Evolutionary conservation across 2,329 filamentous ascomycete species (phyloP), one percentile per base, ranked within the genome.

Genomic region (Elsinoe arachidis): DNA sequence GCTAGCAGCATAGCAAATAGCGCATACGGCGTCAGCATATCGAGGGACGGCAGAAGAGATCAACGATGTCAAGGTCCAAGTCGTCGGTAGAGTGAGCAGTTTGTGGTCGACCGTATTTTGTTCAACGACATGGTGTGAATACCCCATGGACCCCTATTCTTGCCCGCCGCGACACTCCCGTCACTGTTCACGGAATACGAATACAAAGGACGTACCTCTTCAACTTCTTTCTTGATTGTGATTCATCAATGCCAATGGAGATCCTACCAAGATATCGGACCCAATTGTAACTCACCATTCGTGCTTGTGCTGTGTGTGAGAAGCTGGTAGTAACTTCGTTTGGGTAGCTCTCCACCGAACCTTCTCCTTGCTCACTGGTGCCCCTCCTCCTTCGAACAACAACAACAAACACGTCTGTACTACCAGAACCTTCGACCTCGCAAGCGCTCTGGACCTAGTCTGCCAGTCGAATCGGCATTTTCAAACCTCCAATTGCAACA

Each of bases 1-100:
- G 46, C 49, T 39, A 39, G 49, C 35, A 39, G 35, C 35, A 53
- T 53, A 39, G 49, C 49, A 53, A 23, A 26, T 39, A 39, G 34
- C 49, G 34, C 34, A 34, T 37, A 19, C 30, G 49, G 49, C 49
- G 33, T 39, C 34, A 53, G 49, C 49, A 39, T 39, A 37, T 38
- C 9, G 19, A 39, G 14, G 26, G 2, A 38, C 39, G 49, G 21
- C 26, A n/a, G 10, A 17, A 53, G n/a, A 6, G 17, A 53, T 14
- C 3, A 39, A 15, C 2, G 49, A 11, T 3, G 26, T 3, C 11
- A 33, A 6, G 9, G 33, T 26, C 7, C 2, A 5, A 21, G 21
- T 46, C n/a, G 11, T 23, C n/a, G 2, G 41, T 46, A 14, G 41
- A 46, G 21, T 15, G 17, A 17, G 41, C 23, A 14, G 3, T 23